A percentile compares a stretch with the other conserved stretches of the same genome.
These are phyloP conservation scores for Candida easanensis DNA, from an alignment of 805 yeast genomes.

Conservation along the genomic window DNA sequence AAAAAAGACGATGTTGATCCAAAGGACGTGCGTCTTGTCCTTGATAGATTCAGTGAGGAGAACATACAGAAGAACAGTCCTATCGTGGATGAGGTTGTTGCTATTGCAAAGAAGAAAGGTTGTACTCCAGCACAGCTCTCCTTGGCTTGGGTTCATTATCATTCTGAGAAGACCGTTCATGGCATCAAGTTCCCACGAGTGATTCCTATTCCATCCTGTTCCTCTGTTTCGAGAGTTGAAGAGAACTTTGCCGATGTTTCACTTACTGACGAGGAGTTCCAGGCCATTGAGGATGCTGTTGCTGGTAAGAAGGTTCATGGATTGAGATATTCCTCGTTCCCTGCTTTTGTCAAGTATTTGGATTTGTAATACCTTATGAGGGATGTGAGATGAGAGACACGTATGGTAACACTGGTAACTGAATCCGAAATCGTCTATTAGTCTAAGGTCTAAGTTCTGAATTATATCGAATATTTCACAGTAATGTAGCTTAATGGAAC, in stretches of 20 bases:
- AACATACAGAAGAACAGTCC: conserved; percentile 52
- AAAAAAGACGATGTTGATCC: conserved; percentile 60
- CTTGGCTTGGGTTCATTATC: conserved; percentile 59
- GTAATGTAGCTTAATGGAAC: no score
- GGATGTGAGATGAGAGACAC: no score
- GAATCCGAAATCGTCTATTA: no score
- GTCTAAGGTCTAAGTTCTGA: no score
- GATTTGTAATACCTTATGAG: no score
- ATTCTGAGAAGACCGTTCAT: conserved; percentile 27
- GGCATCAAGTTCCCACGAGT: conserved; percentile 45
- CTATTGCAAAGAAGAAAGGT: conserved; percentile 43
- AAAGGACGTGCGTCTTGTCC: conserved; percentile 44
- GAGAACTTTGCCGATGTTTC: conserved; percentile 52
- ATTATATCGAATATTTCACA: no score
- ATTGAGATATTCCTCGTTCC: no score
- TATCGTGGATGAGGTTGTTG: conserved; percentile 49
- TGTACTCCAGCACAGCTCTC: conserved; percentile 68
- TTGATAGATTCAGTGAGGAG: conserved; percentile 61
- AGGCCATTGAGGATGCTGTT: conserved; percentile 31
- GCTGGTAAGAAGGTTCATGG: no score
- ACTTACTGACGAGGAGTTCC: conserved; percentile 55
- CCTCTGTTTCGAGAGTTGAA: conserved; percentile 55
- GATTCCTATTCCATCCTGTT: conserved; percentile 80
- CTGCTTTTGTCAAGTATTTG: no score
- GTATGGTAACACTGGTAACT: no score